Evolutionary conservation across 176 grass and related monocot species (phyloP), one percentile per base, ranked within the genome.

Genomic region (Bonia amplexicaulis): DNA sequence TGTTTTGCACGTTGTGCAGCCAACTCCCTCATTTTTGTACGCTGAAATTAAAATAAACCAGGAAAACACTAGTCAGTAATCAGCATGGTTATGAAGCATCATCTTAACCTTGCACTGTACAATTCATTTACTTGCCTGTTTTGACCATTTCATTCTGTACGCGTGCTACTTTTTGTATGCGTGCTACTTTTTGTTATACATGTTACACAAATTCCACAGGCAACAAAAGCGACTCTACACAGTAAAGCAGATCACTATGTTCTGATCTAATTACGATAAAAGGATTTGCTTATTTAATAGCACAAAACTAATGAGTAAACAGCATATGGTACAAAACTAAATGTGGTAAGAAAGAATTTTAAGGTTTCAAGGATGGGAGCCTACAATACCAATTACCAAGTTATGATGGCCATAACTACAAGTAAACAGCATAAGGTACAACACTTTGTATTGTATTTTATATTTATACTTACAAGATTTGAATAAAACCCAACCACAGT

Each of bases 1-100:
- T 94, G 90, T 74, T 92, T 96, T 64, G 88, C 96, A 69, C 96
- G 89, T 41, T 99, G 93, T 78, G 85, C 91, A 82, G 96, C 96
- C 79, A 95, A 88, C 84, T 96, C 96, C 83, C 87, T 94, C 77
- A 99, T 79, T 83, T 94, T 91, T 74, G 82, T 69, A 81, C 91
- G 91, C 96, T 99, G 86, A 54, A 84, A 67, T 11, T 62, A 82
- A 80, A 78, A n/a, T 54, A 57, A 22, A 83, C 66, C 59, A 79
- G 53, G 25, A 82, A 66, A 66, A 87, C 8, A 87, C 12, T 35
- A 71, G 47, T 93, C 66, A 39, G 79, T 26, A 66, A 81, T 72
- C 51, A 67, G 69, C 55, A 73, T 33, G 14, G 42, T 63, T 51
- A 60, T 20, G 35, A 76, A 75, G 31, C 44, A 76, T 29, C 52